A percentile compares a stretch with the other conserved stretches of the same genome.
These are phyloP conservation scores for Cinnamomum micranthum DNA, from an alignment of 164 flowering plant genomes.

Conservation along the genomic window DNA sequence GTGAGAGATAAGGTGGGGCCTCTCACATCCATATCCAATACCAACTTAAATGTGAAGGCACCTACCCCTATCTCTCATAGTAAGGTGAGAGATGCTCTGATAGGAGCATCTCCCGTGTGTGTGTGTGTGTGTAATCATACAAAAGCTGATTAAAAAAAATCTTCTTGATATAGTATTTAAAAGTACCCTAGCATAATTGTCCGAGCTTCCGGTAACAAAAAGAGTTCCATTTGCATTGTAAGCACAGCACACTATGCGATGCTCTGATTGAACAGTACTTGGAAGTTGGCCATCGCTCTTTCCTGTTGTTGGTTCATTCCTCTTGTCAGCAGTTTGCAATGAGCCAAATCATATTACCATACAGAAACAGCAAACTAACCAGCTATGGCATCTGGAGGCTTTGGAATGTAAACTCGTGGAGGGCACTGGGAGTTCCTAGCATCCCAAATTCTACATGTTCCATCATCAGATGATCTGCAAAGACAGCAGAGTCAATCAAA, in stretches of 20 bases:
- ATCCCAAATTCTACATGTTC: conserved; percentile 96
- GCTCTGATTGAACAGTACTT: conserved; percentile 39
- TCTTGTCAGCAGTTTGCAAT: not conserved
- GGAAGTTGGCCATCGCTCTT: conserved; percentile 50
- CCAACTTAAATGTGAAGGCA: too few relatives aligned
- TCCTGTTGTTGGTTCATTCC: conserved; percentile 42
- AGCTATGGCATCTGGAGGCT: conserved; percentile 47
- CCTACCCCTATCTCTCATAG: too few relatives aligned
- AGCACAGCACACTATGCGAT: conserved; percentile 87
- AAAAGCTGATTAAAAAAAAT: not conserved
- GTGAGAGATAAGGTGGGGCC: too few relatives aligned
- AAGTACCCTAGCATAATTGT: conserved; percentile 88
- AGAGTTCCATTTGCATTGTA: conserved; percentile 95
- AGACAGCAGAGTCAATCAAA: too few relatives aligned
- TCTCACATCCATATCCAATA: too few relatives aligned
- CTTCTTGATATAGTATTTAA: not conserved
- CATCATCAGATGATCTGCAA: conserved; percentile 88
- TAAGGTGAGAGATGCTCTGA: too few relatives aligned
- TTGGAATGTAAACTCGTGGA: conserved; percentile 70
- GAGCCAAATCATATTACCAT: not conserved
- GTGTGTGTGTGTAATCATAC: not conserved
- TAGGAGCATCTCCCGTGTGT: too few relatives aligned
- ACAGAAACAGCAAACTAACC: conserved; percentile 40
- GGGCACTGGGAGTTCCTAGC: conserved; percentile 57
- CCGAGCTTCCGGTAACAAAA: conserved; percentile 99